phyloP scores from a whole-genome alignment of 176 grass and related monocot genomes.

The barley (Hordeum vulgare) region DNA sequence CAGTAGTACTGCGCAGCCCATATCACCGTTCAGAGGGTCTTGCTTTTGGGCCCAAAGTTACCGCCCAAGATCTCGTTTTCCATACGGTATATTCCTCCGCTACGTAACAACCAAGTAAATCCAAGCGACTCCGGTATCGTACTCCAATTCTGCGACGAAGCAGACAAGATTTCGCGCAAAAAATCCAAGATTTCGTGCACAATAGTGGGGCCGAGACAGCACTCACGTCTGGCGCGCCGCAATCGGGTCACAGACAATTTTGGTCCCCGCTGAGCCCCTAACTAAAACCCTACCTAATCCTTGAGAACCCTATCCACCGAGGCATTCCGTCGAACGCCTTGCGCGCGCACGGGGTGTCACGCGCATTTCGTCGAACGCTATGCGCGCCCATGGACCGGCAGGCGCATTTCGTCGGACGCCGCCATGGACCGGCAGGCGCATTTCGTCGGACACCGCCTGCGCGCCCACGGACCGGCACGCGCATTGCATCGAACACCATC shows the following conservation, averaged over 20 bases:
- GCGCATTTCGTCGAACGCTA: background rate
- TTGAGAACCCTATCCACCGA: background rate
- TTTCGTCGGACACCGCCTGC: background rate
- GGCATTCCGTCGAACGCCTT: background rate
- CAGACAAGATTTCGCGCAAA: background rate
- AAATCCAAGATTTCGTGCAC: background rate
- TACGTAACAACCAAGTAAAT: background rate
- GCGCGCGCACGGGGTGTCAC: background rate
- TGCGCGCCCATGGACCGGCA: background rate
- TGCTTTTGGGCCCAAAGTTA: background rate
- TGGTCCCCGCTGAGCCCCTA: background rate
- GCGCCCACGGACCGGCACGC: background rate
- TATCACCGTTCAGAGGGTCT: background rate
- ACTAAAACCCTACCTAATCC: conserved; percentile 28
- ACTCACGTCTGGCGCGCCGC: background rate
- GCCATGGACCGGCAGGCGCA: background rate
- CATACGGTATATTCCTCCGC: background rate
- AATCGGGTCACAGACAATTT: background rate
- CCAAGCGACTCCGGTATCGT: background rate
- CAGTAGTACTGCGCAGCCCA: background rate
- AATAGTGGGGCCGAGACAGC: background rate
- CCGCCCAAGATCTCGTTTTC: background rate
- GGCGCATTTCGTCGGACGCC: background rate
- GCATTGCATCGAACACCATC: background rate
- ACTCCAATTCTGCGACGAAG: background rate